Evolutionary conservation across 106 monocot species (phyloP).

Genomic region (Iris macrosiphon): DNA sequence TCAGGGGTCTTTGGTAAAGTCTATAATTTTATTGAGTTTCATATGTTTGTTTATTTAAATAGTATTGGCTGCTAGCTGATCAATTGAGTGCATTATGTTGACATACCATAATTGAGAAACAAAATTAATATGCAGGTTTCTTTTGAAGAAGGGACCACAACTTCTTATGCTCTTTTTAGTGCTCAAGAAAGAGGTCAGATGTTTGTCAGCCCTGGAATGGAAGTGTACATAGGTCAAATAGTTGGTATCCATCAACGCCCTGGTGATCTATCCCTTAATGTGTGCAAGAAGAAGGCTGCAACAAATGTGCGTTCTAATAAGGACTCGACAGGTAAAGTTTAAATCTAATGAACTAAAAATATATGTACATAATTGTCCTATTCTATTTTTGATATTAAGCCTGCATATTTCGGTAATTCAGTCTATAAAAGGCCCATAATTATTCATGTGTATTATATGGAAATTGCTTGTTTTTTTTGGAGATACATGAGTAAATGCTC

Average conservation of each 20-base stretch:
- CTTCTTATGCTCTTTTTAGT: constrained; percentile 86
- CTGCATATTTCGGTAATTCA: too few relatives aligned
- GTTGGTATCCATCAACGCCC: constrained; percentile 95
- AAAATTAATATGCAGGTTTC: constrained; percentile 55
- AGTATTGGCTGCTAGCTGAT: background rate
- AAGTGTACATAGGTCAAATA: constrained; percentile 95
- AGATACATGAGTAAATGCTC: too few relatives aligned
- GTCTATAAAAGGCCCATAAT: too few relatives aligned
- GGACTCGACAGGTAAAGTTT: constrained; percentile 85
- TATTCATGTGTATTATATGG: too few relatives aligned
- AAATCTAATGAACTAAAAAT: too few relatives aligned
- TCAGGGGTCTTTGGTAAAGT: constrained; percentile 83
- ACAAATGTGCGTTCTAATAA: constrained; percentile 97
- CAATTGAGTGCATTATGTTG: background rate
- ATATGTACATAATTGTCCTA: too few relatives aligned
- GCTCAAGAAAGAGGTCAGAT: constrained; percentile 95
- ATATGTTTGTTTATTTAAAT: background rate
- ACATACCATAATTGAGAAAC: background rate
- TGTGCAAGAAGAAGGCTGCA: constrained; percentile 98
- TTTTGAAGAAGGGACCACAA: constrained; percentile 88
- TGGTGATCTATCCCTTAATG: constrained; percentile 91
- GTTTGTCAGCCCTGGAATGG: constrained; percentile 69
- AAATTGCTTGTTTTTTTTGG: too few relatives aligned
- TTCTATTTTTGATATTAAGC: too few relatives aligned
- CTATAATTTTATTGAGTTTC: background rate